Evolutionary conservation across 805 yeast species (phyloP).

Genomic region (Candida silvicultrix): DNA sequence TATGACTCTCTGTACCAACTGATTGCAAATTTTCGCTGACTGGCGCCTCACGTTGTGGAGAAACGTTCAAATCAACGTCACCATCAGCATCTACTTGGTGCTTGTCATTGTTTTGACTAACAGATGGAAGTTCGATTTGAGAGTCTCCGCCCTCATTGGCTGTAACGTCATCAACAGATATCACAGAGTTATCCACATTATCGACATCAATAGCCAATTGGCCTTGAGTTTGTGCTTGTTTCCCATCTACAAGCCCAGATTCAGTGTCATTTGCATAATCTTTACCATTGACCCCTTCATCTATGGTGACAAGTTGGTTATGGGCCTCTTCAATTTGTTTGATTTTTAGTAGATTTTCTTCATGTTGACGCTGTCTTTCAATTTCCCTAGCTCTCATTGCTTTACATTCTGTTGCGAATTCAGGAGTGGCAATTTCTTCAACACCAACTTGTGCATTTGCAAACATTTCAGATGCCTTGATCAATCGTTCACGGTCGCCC

Average conservation of each 20-base stretch:
- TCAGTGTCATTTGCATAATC: neutral
- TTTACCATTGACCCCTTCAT: neutral
- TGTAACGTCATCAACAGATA: neutral
- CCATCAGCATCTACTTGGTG: neutral
- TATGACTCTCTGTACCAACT: neutral
- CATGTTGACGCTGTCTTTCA: slow-evolving; percentile 40
- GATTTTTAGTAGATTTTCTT: slow-evolving; percentile 20
- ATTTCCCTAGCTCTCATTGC: slow-evolving; percentile 64
- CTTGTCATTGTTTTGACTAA: neutral
- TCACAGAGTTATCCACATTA: neutral
- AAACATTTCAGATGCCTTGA: slow-evolving; percentile 86
- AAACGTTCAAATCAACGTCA: neutral
- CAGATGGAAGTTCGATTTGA: too few species aligned
- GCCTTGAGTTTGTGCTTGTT: neutral
- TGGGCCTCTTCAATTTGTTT: slow-evolving; percentile 7
- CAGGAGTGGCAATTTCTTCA: slow-evolving; percentile 78
- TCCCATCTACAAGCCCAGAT: neutral
- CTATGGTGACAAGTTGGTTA: slow-evolving; percentile 1
- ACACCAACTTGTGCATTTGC: slow-evolving; percentile 95
- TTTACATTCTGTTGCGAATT: slow-evolving; percentile 69
- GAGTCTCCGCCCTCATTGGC: neutral
- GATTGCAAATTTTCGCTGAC: neutral
- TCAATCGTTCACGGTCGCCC: slow-evolving; percentile 79
- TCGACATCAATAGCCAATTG: neutral
- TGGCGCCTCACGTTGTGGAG: neutral